Evolutionary conservation across 345 rosid species (phyloP).

Genomic region (Adansonia digitata): DNA sequence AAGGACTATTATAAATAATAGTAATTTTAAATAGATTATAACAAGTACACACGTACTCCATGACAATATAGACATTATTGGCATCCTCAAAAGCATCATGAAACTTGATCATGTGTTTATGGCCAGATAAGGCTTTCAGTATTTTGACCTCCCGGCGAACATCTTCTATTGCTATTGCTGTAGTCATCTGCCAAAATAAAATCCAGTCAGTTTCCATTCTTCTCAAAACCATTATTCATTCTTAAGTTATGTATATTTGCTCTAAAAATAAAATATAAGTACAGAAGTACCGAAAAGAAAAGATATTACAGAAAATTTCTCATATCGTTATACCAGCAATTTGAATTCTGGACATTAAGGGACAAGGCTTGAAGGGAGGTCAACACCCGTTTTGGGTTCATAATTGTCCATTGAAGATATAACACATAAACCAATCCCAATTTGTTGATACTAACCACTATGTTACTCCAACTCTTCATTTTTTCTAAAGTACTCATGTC

Average conservation of each 20-base stretch:
- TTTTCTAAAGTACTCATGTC: too few species aligned
- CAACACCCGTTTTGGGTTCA: not conserved
- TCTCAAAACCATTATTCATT: not conserved
- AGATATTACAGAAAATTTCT: not conserved
- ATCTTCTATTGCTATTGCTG: slow-evolving; percentile 78
- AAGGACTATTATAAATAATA: not conserved
- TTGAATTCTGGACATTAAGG: not conserved
- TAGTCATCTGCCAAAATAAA: slow-evolving; percentile 67
- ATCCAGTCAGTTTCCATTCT: slow-evolving; percentile 6
- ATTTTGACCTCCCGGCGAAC: slow-evolving; percentile 91
- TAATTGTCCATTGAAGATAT: not conserved
- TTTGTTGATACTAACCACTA: not conserved
- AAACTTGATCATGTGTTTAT: slow-evolving; percentile 68
- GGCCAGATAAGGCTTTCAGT: slow-evolving; percentile 72
- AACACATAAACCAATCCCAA: not conserved
- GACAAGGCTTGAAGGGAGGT: not conserved
- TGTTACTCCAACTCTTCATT: too few species aligned
- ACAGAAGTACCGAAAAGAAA: not conserved
- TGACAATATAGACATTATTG: too few species aligned
- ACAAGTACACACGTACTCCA: slow-evolving; percentile 63
- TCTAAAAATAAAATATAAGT: not conserved
- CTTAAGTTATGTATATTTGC: not conserved
- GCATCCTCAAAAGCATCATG: slow-evolving; percentile 78
- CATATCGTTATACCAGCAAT: not conserved
- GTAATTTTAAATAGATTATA: not conserved